Percentiles rank a stretch among this genome's conserved stretches.
phyloP scores from a whole-genome alignment of 208 protist genomes.

The Naegleria fowleri region DNA sequence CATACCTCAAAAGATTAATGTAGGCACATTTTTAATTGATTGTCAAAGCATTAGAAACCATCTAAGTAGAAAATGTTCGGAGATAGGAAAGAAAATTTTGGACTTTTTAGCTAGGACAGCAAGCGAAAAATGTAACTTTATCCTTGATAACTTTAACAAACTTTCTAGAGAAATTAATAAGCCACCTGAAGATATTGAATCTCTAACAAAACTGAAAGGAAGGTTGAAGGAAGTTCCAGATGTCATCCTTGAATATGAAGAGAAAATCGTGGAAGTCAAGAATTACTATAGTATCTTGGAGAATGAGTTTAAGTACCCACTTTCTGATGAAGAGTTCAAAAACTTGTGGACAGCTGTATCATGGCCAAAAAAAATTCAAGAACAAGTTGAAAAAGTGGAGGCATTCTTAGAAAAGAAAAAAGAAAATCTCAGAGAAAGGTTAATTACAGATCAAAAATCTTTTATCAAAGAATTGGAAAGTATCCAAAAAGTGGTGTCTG shows the following conservation, averaged over 20 bases:
- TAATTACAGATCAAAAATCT: conserved; percentile 67
- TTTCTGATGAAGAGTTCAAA: conserved; percentile 79
- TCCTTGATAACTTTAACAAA: conserved; percentile 34
- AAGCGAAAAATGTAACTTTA: conserved; percentile 9
- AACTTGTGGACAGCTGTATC: conserved; percentile 77
- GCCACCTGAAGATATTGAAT: conserved; percentile 46
- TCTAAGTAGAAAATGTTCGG: conserved; percentile 39
- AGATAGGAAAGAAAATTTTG: conserved; percentile 42
- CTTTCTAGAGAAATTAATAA: conserved; percentile 38
- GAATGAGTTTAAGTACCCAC: conserved; percentile 64
- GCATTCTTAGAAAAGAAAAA: conserved; percentile 42
- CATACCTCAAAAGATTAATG: conserved; percentile 39
- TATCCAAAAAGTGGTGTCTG: conserved; percentile 41
- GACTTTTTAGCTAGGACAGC: conserved; percentile 35
- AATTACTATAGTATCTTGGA: conserved; percentile 69
- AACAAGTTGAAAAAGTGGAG: conserved; percentile 61
- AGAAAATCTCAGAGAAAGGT: conserved; percentile 43
- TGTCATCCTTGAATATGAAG: conserved; percentile 31
- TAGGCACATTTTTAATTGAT: conserved; percentile 50
- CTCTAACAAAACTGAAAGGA: conserved; percentile 43
- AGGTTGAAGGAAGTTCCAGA: conserved; percentile 44
- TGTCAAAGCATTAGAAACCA: conserved; percentile 39
- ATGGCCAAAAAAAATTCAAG: conserved; percentile 76
- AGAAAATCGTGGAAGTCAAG: conserved; percentile 35
- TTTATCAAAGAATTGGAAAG: conserved; percentile 79